Evolutionary conservation across 2,329 filamentous ascomycete species (phyloP), one percentile per base, ranked within the genome.

Genomic region (Phialophora expanda): DNA sequence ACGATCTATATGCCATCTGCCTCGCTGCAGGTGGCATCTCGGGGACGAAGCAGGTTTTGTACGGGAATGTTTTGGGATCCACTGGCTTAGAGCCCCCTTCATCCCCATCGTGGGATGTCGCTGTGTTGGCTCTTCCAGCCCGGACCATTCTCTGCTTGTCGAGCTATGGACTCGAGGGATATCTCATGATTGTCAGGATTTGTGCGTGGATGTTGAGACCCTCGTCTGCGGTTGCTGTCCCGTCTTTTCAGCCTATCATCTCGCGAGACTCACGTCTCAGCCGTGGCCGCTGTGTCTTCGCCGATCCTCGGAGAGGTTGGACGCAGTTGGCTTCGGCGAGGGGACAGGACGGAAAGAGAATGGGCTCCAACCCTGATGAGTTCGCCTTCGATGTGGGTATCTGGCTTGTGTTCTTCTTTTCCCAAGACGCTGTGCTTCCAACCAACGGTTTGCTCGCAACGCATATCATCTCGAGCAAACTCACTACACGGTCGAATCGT

Each of bases 11-110:
- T 68, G 61, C 53, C 62, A 26, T 54, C 32, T 30, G 44, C 44
- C 24, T 38, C 55, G 56, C 50, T 24, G 48, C 59, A 14, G 63
- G 56, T 67, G 69, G 66, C 65, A 65, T 70, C 70, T 72, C 70
- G 70, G 65, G 69, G 70, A 72, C 63, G 70, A 72, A 72, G 70
- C 63, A 67, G 70, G 67, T 69, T 65, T 70, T 70, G 70, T 54
- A 44, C 20, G n/a, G 48, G 58, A 53, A 44, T 32, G 66, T 64
- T 66, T 60, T 61, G 67, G 65, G 22, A 54, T 55, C 53, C 57
- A 20, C 55, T 61, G 64, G 54, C 51, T 62, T 66, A 55, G 62
- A 65, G 64, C 64, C 67, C 67, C 66, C 66, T 54, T 67, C 55
- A 56, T 68, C 57, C 30, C 44, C 30, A 26, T 61, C 28, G 14